Evolutionary conservation across 2,329 filamentous ascomycete species (phyloP), one percentile per base, ranked within the genome.

Genomic region (Cordyceps fumosorosea): DNA sequence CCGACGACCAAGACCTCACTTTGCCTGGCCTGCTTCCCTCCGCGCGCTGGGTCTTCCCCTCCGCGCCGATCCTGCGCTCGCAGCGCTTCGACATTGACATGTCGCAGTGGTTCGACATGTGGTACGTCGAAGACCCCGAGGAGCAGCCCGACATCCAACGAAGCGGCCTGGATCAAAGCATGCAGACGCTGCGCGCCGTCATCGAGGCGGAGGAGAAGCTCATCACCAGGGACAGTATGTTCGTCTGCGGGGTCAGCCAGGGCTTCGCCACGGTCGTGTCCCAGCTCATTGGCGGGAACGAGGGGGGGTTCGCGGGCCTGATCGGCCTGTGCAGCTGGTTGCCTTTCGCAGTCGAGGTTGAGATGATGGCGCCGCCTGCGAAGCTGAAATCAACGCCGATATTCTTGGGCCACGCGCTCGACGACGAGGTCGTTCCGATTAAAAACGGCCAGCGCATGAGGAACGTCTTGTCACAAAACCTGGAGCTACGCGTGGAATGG

Each of bases 61-160:
- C 34, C 5, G 57, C 57, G 40, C 22, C 57, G 18, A 6, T 52
- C 0, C 24, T 53, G 24, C 34, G 3, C 26, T 53, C 57, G 8
- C 16, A 53, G n/a, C 57, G 57, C 22, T 53, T 60, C n/a, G 24
- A 24, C 24, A n/a, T 16, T 22, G 12, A 29, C 5, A 5, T 60
- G 48, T 60, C 48, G 2, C 57, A 60, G n/a, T 60, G 57, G 48
- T 60, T 60, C n/a, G 57, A 60, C 24, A 53, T 60, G 22, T 60
- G 57, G 48, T 14, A 20, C 3, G 57, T 60, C 2, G 57, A 42
- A 18, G 37, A 52, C 4, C 57, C 57, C 2, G 48, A 53, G 8
- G 18, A 8, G 22, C 22, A 45, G 24, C 45, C 34, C 37, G 57
- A 60, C 1, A n/a, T 52, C 14, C 57, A 60, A 20, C 48, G 24